phyloP scores from a whole-genome alignment of 1,139 yeast species.

The Hemisphaericaspora xylanilytica region DNA sequence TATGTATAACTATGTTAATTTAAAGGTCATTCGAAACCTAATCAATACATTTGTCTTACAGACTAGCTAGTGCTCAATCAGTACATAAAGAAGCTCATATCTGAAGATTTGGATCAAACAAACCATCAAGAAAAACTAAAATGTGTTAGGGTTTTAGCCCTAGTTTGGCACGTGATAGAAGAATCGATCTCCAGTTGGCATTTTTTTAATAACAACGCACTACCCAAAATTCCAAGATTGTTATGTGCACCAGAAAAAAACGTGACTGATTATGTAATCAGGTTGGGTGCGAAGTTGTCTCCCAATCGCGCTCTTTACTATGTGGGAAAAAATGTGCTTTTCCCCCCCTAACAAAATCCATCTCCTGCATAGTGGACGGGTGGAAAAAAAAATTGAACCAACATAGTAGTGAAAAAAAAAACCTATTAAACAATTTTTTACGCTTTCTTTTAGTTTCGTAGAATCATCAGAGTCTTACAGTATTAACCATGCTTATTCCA shows the following conservation, averaged over 20 bases:
- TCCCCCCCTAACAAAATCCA: background rate
- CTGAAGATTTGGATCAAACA: too few relatives aligned
- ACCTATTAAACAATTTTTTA: slow-evolving; percentile 2
- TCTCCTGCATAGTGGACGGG: slow-evolving; percentile 2
- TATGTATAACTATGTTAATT: too few relatives aligned
- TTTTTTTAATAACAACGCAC: background rate
- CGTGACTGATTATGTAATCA: background rate
- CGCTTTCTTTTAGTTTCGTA: slow-evolving; percentile 3
- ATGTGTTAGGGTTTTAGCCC: slow-evolving; percentile 5
- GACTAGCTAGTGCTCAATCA: too few relatives aligned
- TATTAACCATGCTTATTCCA: slow-evolving; percentile 90
- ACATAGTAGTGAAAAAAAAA: slow-evolving; percentile 5
- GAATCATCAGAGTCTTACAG: slow-evolving; percentile 7
- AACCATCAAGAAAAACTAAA: background rate
- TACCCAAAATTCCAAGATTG: background rate
- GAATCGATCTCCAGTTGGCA: background rate
- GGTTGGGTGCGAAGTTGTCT: too few relatives aligned
- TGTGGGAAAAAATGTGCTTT: background rate
- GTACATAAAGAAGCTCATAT: too few relatives aligned
- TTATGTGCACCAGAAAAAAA: background rate
- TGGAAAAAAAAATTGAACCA: slow-evolving; percentile 2
- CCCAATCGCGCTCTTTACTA: too few relatives aligned
- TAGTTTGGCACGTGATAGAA: slow-evolving; percentile 1
- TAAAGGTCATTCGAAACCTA: too few relatives aligned
- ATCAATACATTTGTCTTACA: too few relatives aligned